These are phyloP conservation scores for Aquilaria malaccensis DNA, from an alignment of 345 rosid genomes.

Conservation along the genomic window DNA sequence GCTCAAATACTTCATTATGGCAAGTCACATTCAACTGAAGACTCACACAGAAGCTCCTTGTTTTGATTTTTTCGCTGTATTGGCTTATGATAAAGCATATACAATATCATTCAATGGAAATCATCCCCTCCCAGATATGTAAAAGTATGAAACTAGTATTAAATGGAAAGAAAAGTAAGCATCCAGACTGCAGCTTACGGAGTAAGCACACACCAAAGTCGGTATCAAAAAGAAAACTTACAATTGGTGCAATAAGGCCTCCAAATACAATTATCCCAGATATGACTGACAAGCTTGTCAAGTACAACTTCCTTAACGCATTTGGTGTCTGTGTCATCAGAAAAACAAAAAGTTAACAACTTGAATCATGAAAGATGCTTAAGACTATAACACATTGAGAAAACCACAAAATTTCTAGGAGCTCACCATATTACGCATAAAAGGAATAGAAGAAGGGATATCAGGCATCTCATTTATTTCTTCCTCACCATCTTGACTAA, in stretches of 20 bases:
- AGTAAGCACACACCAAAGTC: neutral
- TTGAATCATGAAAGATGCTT: neutral
- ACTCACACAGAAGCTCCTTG: too few relatives aligned
- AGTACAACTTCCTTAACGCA: slow-evolving; percentile 77
- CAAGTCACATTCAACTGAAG: too few relatives aligned
- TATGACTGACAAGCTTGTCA: slow-evolving; percentile 62
- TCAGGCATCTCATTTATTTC: slow-evolving; percentile 83
- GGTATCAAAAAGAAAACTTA: slow-evolving; percentile 24
- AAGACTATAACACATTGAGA: neutral
- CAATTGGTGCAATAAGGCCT: slow-evolving; percentile 88
- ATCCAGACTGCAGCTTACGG: neutral
- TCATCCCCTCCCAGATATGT: too few relatives aligned
- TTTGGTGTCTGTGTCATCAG: slow-evolving; percentile 53
- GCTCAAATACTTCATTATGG: too few relatives aligned
- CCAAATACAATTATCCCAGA: slow-evolving; percentile 82
- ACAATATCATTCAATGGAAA: too few relatives aligned
- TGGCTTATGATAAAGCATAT: too few relatives aligned
- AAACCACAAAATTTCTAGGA: neutral
- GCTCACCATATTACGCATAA: slow-evolving; percentile 67
- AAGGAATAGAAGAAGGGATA: slow-evolving; percentile 89
- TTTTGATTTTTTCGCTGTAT: too few relatives aligned
- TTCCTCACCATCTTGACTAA: slow-evolving; percentile 29
- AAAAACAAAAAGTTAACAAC: slow-evolving; percentile 3
- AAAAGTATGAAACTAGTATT: too few relatives aligned
- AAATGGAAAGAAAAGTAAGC: neutral